Evolutionary conservation across 306 rosid species (phyloP).

Genomic region (Gynostemma pentaphyllum): DNA sequence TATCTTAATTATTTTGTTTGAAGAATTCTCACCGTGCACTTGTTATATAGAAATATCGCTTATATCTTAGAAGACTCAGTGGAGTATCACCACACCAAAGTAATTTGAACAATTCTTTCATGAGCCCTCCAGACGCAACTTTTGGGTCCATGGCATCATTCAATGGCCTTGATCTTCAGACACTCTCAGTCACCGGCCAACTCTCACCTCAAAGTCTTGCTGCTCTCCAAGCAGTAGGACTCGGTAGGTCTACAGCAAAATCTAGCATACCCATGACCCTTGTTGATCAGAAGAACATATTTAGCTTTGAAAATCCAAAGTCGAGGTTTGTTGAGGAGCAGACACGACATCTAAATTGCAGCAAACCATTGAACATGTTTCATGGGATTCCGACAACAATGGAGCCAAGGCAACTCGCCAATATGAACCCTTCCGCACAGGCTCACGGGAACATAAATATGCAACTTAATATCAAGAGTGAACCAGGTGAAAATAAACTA

Average conservation of each 20-base stretch:
- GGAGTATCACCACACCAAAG: conserved; percentile 73
- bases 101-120: conserved; percentile 57
- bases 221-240: conserved; percentile 86
- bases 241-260: conserved; percentile 55
- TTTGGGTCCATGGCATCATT: conserved; percentile 75
- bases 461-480: conserved; percentile 50
- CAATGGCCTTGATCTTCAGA: conserved; percentile 76
- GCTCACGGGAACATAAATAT: conserved; percentile 22
- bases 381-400: conserved; percentile 83
- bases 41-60: conserved; percentile 70
- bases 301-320: conserved; percentile 91
- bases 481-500: conserved; percentile 30
- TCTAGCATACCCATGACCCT: conserved; percentile 54
- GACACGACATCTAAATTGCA: conserved; percentile 43
- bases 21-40: not conserved
- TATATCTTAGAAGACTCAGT: conserved; percentile 85
- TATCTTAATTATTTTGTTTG: not conserved
- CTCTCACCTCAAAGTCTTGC: conserved; percentile 86
- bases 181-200: conserved; percentile 64
- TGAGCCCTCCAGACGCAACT: conserved; percentile 54
- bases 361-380: conserved; percentile 64
- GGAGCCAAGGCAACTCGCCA: conserved; percentile 92
- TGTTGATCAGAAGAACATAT: conserved; percentile 78
- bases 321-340: conserved; percentile 78
- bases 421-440: conserved; percentile 60